These are phyloP conservation scores for Pyrenophora seminiperda DNA, from an alignment of 2,329 filamentous ascomycete species.

Conservation along the genomic window DNA sequence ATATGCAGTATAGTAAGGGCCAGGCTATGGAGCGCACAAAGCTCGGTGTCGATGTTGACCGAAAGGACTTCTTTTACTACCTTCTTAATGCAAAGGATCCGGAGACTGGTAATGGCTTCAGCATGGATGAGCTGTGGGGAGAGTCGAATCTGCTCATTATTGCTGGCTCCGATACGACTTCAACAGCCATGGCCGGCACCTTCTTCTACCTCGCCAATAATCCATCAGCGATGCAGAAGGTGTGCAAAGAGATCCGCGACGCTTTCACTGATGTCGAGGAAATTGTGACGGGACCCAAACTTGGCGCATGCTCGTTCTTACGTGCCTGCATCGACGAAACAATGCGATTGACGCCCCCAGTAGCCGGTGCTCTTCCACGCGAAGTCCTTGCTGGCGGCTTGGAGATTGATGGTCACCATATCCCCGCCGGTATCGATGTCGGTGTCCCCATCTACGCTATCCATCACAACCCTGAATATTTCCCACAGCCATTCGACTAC, in stretches of 20 bases:
- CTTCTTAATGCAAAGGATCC: constrained; percentile 55
- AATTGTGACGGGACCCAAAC: constrained; percentile 43
- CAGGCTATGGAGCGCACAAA: constrained; percentile 53
- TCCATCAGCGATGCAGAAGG: constrained; percentile 37
- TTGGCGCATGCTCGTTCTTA: constrained; percentile 43
- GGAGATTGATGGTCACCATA: constrained; percentile 43
- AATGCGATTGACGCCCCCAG: constrained; percentile 49
- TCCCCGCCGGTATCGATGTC: constrained; percentile 46
- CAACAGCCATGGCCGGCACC: constrained; percentile 49
- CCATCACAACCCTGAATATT: constrained; percentile 49
- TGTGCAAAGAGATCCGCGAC: constrained; percentile 43
- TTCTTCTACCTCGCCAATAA: constrained; percentile 55
- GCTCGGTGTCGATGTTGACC: constrained; percentile 47
- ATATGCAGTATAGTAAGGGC: constrained; percentile 52
- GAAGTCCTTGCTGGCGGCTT: constrained; percentile 47
- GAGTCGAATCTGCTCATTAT: constrained; percentile 58
- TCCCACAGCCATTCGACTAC: constrained; percentile 46
- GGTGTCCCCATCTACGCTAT: constrained; percentile 48
- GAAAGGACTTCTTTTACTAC: constrained; percentile 57
- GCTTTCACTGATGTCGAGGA: constrained; percentile 46
- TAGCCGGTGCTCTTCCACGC: constrained; percentile 47
- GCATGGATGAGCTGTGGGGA: constrained; percentile 54
- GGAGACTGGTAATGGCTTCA: constrained; percentile 52
- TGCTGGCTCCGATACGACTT: constrained; percentile 55
- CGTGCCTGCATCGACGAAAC: constrained; percentile 50